These are phyloP conservation scores for Talaromyces funiculosus DNA, from an alignment of 2,329 filamentous ascomycete species.

Conservation along the genomic window DNA sequence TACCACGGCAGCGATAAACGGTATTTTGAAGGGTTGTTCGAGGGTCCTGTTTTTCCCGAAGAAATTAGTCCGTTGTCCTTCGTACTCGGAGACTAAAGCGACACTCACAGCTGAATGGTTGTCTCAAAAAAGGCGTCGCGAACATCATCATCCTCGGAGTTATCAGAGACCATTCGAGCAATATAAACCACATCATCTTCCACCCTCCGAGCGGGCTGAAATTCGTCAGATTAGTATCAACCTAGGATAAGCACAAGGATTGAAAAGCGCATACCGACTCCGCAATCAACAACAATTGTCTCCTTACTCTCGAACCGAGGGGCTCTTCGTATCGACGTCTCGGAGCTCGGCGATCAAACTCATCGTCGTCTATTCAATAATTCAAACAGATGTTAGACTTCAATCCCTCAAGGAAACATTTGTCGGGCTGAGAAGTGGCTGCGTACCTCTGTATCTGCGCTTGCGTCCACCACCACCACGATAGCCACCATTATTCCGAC, in stretches of 20 bases:
- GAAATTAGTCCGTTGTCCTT: background rate
- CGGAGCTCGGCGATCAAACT: slow-evolving; percentile 66
- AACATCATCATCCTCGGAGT: slow-evolving; percentile 79
- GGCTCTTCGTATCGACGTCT: slow-evolving; percentile 71
- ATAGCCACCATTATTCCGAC: slow-evolving; percentile 52
- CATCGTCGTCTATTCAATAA: slow-evolving; percentile 59
- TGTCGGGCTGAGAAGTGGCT: background rate
- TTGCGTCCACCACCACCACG: slow-evolving; percentile 54
- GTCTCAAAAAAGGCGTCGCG: slow-evolving; percentile 68
- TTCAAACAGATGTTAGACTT: background rate
- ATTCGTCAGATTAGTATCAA: background rate
- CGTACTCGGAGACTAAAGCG: background rate
- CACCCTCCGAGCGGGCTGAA: slow-evolving; percentile 61
- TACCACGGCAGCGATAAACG: slow-evolving; percentile 80
- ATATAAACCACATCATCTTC: slow-evolving; percentile 72
- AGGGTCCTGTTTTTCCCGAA: slow-evolving; percentile 48
- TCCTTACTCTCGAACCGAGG: slow-evolving; percentile 64
- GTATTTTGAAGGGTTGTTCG: slow-evolving; percentile 97
- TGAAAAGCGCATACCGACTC: slow-evolving; percentile 55
- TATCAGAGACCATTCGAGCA: slow-evolving; percentile 70
- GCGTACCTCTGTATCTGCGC: slow-evolving; percentile 68
- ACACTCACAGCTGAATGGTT: slow-evolving; percentile 62
- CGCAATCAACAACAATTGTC: slow-evolving; percentile 72
- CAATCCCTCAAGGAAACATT: background rate
- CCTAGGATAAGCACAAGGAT: background rate